Percentiles rank a stretch among this genome's conserved stretches.
phyloP scores from a whole-genome alignment of 2,329 filamentous ascomycete genomes.

The Alternaria gansuensis region DNA sequence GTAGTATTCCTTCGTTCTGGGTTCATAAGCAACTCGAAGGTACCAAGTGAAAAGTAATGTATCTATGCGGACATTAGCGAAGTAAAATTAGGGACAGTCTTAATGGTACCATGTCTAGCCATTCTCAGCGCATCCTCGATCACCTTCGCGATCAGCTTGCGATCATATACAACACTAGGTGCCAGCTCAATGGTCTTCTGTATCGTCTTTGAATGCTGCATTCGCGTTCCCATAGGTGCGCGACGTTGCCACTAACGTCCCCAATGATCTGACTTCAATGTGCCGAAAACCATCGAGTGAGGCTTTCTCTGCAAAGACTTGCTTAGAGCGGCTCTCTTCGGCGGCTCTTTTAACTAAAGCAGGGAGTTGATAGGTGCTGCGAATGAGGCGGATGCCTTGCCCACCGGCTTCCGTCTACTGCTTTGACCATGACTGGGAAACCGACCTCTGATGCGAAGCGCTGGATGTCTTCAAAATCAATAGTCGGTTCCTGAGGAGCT shows the following conservation, averaged over 20 bases:
- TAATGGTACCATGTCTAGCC: constrained; percentile 55
- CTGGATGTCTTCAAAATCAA: constrained; percentile 54
- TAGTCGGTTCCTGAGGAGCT: constrained; percentile 58
- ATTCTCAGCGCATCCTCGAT: constrained; percentile 65
- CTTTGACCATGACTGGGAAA: constrained; percentile 69
- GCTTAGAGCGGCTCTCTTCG: constrained; percentile 66
- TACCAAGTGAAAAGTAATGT: constrained; percentile 67
- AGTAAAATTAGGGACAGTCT: not conserved
- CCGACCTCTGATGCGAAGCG: constrained; percentile 67
- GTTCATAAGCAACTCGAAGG: constrained; percentile 71
- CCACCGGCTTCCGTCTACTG: constrained; percentile 70
- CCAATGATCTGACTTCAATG: constrained; percentile 70
- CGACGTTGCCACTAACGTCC: constrained; percentile 62
- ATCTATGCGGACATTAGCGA: constrained; percentile 48
- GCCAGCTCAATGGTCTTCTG: constrained; percentile 70
- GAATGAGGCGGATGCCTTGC: constrained; percentile 66
- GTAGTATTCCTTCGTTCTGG: constrained; percentile 61
- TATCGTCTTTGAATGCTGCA: constrained; percentile 68
- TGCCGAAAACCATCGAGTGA: constrained; percentile 69
- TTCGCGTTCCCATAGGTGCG: constrained; percentile 68
- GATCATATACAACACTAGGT: constrained; percentile 61
- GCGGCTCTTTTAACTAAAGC: constrained; percentile 61
- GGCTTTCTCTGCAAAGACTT: constrained; percentile 69
- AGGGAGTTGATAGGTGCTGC: constrained; percentile 55
- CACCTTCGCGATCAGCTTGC: constrained; percentile 59